These are phyloP conservation scores for Vanrija sp. DNA, from an alignment of 1,284 basidiomycete species.

Conservation along the genomic window DNA sequence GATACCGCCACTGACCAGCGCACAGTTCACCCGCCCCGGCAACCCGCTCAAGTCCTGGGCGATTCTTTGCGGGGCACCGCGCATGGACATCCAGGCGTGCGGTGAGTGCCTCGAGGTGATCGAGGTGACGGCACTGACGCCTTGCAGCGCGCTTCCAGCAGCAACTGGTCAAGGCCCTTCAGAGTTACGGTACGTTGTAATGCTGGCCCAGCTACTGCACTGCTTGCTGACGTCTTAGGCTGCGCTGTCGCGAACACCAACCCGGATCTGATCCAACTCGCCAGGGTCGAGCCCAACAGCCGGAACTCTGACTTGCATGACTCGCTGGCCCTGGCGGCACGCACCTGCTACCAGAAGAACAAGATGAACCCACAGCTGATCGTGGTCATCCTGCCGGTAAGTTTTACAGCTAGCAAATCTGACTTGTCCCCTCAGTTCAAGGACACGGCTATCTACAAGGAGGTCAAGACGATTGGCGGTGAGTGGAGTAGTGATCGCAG, in stretches of 20 bases:
- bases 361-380: constrained; percentile 44
- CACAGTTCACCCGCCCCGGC: constrained; percentile 40
- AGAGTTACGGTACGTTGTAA: not conserved
- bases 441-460: constrained; percentile 46
- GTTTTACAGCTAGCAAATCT: constrained; percentile 5
- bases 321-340: constrained; percentile 25
- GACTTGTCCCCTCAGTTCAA: constrained; percentile 18
- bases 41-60: constrained; percentile 46
- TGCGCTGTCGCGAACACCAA: constrained; percentile 28
- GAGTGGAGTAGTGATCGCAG: not conserved
- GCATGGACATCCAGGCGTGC: constrained; percentile 15
- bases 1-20: constrained; percentile 2
- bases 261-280: constrained; percentile 21
- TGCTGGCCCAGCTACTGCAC: no score
- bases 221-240: not conserved
- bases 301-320: not conserved
- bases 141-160: no score
- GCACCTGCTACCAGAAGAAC: constrained; percentile 27
- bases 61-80: not conserved
- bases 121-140: no score
- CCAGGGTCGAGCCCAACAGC: constrained; percentile 6
- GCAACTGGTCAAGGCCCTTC: not conserved
- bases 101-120: constrained; percentile 11
- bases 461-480: constrained; percentile 46
- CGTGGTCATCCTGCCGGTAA: constrained; percentile 40